Evolutionary conservation across 2,329 filamentous ascomycete genomes (phyloP).

Genomic region (Exophiala oligosperma): DNA sequence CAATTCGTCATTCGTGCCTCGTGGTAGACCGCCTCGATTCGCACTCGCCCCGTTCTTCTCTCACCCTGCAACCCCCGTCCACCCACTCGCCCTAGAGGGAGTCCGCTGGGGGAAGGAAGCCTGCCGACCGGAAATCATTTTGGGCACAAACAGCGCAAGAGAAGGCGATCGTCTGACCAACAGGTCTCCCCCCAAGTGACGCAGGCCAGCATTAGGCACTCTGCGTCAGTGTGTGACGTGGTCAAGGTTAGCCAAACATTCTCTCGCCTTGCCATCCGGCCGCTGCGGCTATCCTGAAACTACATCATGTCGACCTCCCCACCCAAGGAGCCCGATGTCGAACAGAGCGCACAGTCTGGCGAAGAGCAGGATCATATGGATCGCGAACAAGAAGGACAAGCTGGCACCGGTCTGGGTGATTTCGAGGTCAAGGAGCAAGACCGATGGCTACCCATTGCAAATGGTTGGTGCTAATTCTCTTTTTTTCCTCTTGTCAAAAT

Average conservation of each 20-base stretch:
- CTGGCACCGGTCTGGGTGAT: constrained; percentile 76
- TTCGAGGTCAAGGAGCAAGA: constrained; percentile 99
- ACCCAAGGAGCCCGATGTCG: constrained; percentile 82
- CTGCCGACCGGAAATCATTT: constrained; percentile 21
- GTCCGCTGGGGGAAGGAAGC: constrained; percentile 7
- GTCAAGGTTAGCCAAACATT: constrained; percentile 40
- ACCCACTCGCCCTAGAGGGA: neutral
- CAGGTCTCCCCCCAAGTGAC: constrained; percentile 21
- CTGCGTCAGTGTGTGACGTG: constrained; percentile 41
- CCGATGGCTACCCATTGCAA: constrained; percentile 98
- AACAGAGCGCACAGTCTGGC: constrained; percentile 90
- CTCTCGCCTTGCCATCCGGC: constrained; percentile 38
- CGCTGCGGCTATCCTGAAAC: constrained; percentile 38
- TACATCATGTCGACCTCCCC: constrained; percentile 95
- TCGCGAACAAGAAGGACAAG: constrained; percentile 64
- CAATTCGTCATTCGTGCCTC: constrained; percentile 18
- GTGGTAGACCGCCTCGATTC: constrained; percentile 24
- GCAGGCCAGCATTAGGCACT: constrained; percentile 28
- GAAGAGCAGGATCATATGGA: constrained; percentile 91
- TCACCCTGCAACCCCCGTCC: constrained; percentile 4
- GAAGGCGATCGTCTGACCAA: constrained; percentile 24
- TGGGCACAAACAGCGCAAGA: constrained; percentile 25
- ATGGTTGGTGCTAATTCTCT: constrained; percentile 73
- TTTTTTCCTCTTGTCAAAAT: constrained; percentile 31
- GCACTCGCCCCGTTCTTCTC: neutral